phyloP scores from a whole-genome alignment of 768 basidiomycete genomes.

The Tylopilus vinaceipallidus region DNA sequence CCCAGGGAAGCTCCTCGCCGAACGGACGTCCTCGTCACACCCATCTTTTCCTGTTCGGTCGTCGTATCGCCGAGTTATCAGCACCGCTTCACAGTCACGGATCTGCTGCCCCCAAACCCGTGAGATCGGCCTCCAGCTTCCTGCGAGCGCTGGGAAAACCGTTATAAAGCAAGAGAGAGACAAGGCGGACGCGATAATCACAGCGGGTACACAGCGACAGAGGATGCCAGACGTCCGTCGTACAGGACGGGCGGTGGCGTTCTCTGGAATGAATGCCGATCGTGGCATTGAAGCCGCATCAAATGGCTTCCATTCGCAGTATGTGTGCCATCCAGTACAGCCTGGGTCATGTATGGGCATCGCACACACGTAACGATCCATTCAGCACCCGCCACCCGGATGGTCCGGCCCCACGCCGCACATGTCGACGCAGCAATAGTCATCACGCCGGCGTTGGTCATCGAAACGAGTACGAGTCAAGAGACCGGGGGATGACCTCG shows the following conservation, averaged over 20 bases:
- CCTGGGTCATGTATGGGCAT: background rate
- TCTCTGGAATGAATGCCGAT: conserved; percentile 1
- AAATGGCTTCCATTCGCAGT: background rate
- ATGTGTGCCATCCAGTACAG: conserved; percentile 5
- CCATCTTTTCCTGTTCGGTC: conserved; percentile 3
- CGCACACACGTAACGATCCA: conserved; percentile 7
- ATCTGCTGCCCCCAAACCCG: conserved; percentile 19
- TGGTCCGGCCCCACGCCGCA: conserved; percentile 13
- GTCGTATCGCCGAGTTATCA: conserved; percentile 22
- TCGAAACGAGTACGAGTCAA: conserved; percentile 1
- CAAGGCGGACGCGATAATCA: too few species aligned
- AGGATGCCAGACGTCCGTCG: too few species aligned
- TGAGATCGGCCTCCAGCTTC: conserved; percentile 18
- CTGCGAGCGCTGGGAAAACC: background rate
- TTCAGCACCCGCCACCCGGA: conserved; percentile 13
- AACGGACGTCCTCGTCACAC: background rate
- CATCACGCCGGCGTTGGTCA: conserved; percentile 6
- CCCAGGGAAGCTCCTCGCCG: conserved; percentile 1
- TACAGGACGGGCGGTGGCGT: too few species aligned
- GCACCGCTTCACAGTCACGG: conserved; percentile 12
- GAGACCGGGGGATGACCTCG: conserved; percentile 1
- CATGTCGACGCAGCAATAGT: conserved; percentile 7
- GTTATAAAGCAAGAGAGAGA: too few species aligned
- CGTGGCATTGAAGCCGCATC: background rate
- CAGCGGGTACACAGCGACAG: too few species aligned